These are phyloP conservation scores for Hyphopichia khmerensis DNA, from an alignment of 1,139 yeast genomes.

Conservation along the genomic window DNA sequence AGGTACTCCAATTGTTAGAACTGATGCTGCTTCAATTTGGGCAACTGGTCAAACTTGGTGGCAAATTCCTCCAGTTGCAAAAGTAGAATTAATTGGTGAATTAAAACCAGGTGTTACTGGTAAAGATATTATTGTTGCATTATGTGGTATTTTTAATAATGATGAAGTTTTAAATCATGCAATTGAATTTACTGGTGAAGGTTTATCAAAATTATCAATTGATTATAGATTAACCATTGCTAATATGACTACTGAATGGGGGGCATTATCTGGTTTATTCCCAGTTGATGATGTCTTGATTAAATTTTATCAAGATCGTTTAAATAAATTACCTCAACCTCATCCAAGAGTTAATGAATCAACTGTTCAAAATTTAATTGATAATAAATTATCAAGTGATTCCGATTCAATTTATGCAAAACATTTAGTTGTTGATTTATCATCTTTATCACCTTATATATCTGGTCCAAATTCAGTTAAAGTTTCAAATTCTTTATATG, in stretches of 20 bases:
- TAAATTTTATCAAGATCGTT: constrained; percentile 72
- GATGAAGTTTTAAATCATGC: constrained; percentile 98
- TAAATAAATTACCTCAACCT: constrained; percentile 65
- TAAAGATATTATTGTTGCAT: constrained; percentile 92
- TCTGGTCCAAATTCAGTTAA: constrained; percentile 98
- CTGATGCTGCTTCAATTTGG: constrained; percentile 99
- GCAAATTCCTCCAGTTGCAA: constrained; percentile 99
- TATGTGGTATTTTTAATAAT: constrained; percentile 92
- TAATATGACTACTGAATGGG: constrained; percentile 99
- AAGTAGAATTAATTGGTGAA: constrained; percentile 79
- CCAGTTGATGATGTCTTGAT: constrained; percentile 83
- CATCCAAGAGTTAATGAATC: constrained; percentile 80
- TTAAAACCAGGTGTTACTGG: constrained; percentile 90
- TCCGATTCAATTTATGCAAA: constrained; percentile 83
- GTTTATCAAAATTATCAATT: constrained; percentile 67
- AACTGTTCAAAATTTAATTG: constrained; percentile 51
- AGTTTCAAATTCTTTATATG: constrained; percentile 74
- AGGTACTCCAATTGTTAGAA: constrained; percentile 97
- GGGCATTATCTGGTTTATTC: constrained; percentile 94
- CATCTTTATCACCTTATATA: constrained; percentile 84
- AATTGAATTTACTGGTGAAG: constrained; percentile 92
- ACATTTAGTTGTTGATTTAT: constrained; percentile 75
- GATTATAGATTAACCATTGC: constrained; percentile 96
- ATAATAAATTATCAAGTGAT: constrained; percentile 57
- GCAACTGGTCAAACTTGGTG: constrained; percentile 99